A percentile compares a stretch with the other conserved stretches of the same genome.
Conservation (phyloP, 2,329 filamentous ascomycete genomes). For the Tolypocladium endophyticum region DNA sequence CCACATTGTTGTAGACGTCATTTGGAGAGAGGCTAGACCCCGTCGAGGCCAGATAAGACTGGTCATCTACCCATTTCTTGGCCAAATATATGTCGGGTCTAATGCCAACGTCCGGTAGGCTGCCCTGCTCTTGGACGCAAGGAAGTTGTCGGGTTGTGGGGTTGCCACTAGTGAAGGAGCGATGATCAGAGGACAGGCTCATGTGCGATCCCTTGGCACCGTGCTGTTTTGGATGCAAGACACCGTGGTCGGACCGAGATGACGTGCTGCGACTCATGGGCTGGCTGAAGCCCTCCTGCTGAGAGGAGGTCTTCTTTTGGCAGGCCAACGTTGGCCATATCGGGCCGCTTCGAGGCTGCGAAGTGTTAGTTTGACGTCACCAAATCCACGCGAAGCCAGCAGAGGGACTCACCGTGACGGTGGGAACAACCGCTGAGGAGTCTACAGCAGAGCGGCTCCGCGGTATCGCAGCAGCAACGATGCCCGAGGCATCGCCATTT, state of each 20-base stretch:
- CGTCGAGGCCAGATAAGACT: slow-evolving; percentile 14
- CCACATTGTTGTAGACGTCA: slow-evolving; percentile 13
- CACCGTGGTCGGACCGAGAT: slow-evolving; percentile 26
- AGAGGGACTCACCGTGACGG: slow-evolving; percentile 2
- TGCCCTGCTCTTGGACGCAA: slow-evolving; percentile 23
- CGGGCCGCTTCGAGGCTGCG: neutral
- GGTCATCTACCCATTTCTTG: slow-evolving; percentile 12
- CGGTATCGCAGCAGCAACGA: neutral
- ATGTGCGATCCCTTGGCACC: slow-evolving; percentile 20
- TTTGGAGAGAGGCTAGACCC: slow-evolving; percentile 11
- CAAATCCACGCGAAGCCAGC: neutral
- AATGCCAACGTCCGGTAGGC: slow-evolving; percentile 22
- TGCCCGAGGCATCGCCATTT: neutral
- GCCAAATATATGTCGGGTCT: slow-evolving; percentile 29
- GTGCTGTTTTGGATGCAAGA: slow-evolving; percentile 10
- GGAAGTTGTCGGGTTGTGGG: slow-evolving; percentile 19
- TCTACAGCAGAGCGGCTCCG: neutral
- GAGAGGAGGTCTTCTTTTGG: slow-evolving; percentile 15
- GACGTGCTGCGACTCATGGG: slow-evolving; percentile 35
- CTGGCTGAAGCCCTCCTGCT: slow-evolving; percentile 19
- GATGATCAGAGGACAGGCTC: slow-evolving; percentile 14
- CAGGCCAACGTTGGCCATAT: slow-evolving; percentile 7
- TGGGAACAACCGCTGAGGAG: neutral
- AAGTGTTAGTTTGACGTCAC: neutral
- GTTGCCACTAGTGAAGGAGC: slow-evolving; percentile 19